Base-by-base conservation (phyloP, 2,329 filamentous ascomycete genomes). In the Fusarium haematococcum region DNA sequence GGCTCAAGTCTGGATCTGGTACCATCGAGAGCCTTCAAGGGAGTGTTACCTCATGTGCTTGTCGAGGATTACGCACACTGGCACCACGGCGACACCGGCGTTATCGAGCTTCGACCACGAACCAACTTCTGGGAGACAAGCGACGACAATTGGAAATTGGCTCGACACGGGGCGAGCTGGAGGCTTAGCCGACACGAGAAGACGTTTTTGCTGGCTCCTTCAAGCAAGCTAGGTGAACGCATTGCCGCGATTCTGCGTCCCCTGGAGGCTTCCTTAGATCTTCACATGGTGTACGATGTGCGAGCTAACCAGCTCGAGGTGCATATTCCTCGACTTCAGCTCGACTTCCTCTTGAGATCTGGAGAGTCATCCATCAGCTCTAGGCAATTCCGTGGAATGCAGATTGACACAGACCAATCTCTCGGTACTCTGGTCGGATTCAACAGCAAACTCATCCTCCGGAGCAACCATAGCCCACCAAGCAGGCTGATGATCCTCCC, bases 61-160 rank as follows among this genome's bases (percentile, higher is more conserved):
- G 71, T 86, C 2, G 52, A 84, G 1, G 70, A 83, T 0, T 85
- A 81, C 62, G 79, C 82, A 0, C 88, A 90, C 65, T 90, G 88
- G 88, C 83, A 86, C 52, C 73, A 86, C 25, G 5, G 78, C 1
- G 50, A 72, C 1, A 74, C 62, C 0, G 70, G 74, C 0, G 59
- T 30, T 0, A 45, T 87, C 6, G 80, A 85, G 32, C 83, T 86
- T 14, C 78, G 83, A 3, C 68, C 78, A 0, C 20, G 72, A 0
- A 13, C 39, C 0, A 58, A 69, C 0, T 78, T 79, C 0, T 85
- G 83, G 84, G 45, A 4, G 2, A 14, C 70, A 0, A 71, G 67
- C 0, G 1, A 60, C 0, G 20, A 67, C 0, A 77, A 74, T 4
- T 84, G 80, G 80, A 14, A 16, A 1, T 45, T 76, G 5, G 16